These are phyloP conservation scores for Psilocybe cubensis DNA, from an alignment of 768 basidiomycete genomes.

Conservation along the genomic window DNA sequence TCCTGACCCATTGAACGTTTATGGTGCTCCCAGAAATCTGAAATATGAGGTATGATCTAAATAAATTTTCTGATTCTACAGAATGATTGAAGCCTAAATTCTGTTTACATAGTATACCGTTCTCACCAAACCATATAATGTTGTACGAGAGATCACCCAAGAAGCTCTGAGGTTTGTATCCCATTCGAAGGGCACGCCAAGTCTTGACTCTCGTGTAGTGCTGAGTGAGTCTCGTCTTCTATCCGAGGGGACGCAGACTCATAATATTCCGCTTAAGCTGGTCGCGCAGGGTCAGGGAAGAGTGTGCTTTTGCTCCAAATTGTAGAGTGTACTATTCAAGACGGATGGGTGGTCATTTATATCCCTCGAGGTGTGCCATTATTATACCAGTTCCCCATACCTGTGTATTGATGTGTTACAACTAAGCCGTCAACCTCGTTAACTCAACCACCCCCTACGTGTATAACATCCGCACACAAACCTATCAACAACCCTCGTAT, in stretches of 20 bases:
- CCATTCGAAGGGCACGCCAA: slow-evolving; percentile 48
- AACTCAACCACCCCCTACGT: slow-evolving; percentile 74
- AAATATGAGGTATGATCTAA: too few relatives aligned
- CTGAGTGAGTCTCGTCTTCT: slow-evolving; percentile 54
- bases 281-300: slow-evolving; percentile 80
- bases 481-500: slow-evolving; percentile 73
- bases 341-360: slow-evolving; percentile 84
- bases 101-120: slow-evolving; percentile 57
- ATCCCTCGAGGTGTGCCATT: slow-evolving; percentile 69
- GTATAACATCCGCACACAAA: slow-evolving; percentile 77
- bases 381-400: background rate
- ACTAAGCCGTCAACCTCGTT: slow-evolving; percentile 50
- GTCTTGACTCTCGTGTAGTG: slow-evolving; percentile 57
- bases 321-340: slow-evolving; percentile 63
- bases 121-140: slow-evolving; percentile 70
- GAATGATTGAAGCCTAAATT: background rate
- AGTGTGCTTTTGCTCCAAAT: slow-evolving; percentile 79
- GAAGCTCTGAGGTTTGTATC: slow-evolving; percentile 57
- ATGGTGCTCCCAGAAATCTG: too few relatives aligned
- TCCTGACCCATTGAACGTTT: too few relatives aligned
- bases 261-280: slow-evolving; percentile 48
- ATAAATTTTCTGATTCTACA: too few relatives aligned
- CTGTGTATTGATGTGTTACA: background rate
- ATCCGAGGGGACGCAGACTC: background rate
- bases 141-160: slow-evolving; percentile 72